These are phyloP conservation scores for Tuber borchii DNA, from an alignment of 495 filamentous ascomycete genomes.

Conservation along the genomic window DNA sequence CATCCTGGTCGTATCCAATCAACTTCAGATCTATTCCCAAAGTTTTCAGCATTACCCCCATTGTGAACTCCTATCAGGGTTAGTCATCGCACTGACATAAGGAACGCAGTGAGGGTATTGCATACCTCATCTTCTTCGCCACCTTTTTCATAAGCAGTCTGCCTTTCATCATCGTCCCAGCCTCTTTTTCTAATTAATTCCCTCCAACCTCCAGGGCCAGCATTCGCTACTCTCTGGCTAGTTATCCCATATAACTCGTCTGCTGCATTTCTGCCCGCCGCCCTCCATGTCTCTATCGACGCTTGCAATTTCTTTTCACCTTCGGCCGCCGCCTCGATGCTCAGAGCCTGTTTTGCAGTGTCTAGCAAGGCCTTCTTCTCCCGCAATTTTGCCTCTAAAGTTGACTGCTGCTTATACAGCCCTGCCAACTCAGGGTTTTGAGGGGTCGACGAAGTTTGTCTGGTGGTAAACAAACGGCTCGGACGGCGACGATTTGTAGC, in stretches of 20 bases:
- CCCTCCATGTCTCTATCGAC: constrained; percentile 44
- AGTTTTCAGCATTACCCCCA: constrained; percentile 40
- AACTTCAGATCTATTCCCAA: constrained; percentile 35
- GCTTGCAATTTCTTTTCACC: constrained; percentile 42
- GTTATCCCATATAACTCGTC: constrained; percentile 40
- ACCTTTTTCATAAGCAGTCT: constrained; percentile 14
- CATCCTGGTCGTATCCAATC: constrained; percentile 29
- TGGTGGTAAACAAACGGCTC: neutral
- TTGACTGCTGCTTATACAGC: constrained; percentile 32
- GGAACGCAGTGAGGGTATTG: neutral
- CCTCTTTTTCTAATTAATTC: constrained; percentile 34
- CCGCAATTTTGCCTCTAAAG: constrained; percentile 23
- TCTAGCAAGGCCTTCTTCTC: constrained; percentile 27
- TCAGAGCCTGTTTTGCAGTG: constrained; percentile 36
- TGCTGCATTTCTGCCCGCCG: constrained; percentile 38
- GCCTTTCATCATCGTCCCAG: constrained; percentile 37
- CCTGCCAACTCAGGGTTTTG: constrained; percentile 31
- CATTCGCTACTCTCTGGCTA: constrained; percentile 35
- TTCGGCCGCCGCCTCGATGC: constrained; percentile 31
- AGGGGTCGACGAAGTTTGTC: neutral
- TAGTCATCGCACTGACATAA: constrained; percentile 1
- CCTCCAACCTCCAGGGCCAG: constrained; percentile 39
- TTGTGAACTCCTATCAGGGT: constrained; percentile 32
- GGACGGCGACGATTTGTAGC: neutral
- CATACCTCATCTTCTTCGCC: constrained; percentile 32